phyloP scores from a whole-genome alignment of 1,284 basidiomycete species.

The Boletus calvinii region DNA sequence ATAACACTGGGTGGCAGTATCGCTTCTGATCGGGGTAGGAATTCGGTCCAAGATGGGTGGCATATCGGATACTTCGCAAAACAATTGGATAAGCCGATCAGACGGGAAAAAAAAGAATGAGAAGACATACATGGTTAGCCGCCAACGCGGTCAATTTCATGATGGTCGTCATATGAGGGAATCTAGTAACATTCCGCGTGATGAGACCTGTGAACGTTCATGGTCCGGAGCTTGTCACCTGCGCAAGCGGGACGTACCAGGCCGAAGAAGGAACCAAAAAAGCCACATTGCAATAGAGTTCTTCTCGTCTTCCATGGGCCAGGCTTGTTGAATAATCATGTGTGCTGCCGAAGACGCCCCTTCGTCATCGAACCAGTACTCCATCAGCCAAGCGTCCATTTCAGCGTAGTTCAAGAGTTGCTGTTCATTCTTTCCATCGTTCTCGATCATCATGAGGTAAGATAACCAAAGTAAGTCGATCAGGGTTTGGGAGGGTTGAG shows the following conservation, averaged over 20 bases:
- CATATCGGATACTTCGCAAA: constrained; percentile 57
- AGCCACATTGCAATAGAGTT: constrained; percentile 69
- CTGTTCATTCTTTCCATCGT: constrained; percentile 71
- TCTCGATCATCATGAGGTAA: constrained; percentile 78
- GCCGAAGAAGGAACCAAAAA: constrained; percentile 66
- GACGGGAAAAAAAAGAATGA: constrained; percentile 2
- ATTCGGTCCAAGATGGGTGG: constrained; percentile 57
- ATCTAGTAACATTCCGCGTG: constrained; percentile 37
- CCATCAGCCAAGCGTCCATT: constrained; percentile 50
- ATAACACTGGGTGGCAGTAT: constrained; percentile 27
- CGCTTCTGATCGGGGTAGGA: constrained; percentile 37
- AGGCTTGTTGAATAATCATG: constrained; percentile 40
- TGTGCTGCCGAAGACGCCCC: constrained; percentile 46
- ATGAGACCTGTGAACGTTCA: constrained; percentile 39
- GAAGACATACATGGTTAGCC: constrained; percentile 56
- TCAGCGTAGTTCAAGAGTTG: constrained; percentile 61
- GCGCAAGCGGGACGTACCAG: constrained; percentile 43
- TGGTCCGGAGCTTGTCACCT: constrained; percentile 1
- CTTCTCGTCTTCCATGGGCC: constrained; percentile 55
- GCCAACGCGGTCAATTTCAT: constrained; percentile 63
- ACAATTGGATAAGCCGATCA: constrained; percentile 7
- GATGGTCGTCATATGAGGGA: constrained; percentile 46
- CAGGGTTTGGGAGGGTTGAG: constrained; percentile 30
- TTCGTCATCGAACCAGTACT: constrained; percentile 50
- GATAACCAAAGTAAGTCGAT: constrained; percentile 59